Evolutionary conservation across 768 basidiomycete genomes (phyloP).

Genomic region (Atractiella rhizophila): DNA sequence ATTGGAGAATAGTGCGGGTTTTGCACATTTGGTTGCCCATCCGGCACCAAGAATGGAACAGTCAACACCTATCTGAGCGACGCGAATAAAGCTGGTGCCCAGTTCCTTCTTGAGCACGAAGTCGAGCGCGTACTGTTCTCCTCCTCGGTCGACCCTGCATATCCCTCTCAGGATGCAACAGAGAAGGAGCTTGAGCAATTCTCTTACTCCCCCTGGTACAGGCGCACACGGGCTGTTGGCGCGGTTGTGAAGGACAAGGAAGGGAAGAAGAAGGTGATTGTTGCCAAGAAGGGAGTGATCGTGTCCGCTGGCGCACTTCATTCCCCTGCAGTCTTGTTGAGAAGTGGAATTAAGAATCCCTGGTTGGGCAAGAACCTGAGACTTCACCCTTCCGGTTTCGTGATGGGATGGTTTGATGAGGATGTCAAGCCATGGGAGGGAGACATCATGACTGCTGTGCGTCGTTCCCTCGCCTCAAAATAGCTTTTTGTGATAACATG

Average conservation of each 20-base stretch:
- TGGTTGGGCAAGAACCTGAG: conserved; percentile 18
- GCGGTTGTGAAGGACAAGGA: conserved; percentile 6
- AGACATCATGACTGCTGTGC: conserved; percentile 18
- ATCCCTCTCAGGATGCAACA: neutral
- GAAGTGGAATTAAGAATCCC: conserved; percentile 16
- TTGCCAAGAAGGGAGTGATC: conserved; percentile 12
- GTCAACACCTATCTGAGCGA: conserved; percentile 11
- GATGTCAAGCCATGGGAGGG: conserved; percentile 18
- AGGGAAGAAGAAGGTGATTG: conserved; percentile 5
- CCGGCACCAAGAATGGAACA: conserved; percentile 13
- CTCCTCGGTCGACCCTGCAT: neutral
- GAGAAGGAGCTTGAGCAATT: too few relatives aligned
- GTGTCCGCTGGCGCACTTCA: conserved; percentile 17
- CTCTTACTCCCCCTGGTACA: conserved; percentile 1
- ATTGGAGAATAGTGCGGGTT: conserved; percentile 12
- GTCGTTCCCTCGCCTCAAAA: neutral
- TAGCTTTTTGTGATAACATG: neutral
- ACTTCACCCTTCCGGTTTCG: conserved; percentile 15
- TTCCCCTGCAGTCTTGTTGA: conserved; percentile 16
- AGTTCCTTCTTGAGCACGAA: conserved; percentile 8
- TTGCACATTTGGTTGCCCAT: conserved; percentile 14
- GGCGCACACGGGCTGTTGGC: conserved; percentile 9
- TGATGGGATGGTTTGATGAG: conserved; percentile 15
- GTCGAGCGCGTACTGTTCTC: conserved; percentile 14
- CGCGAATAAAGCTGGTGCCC: conserved; percentile 10